Evolutionary conservation across 2,329 filamentous ascomycete genomes (phyloP).

Genomic region (Colletotrichum navitas): DNA sequence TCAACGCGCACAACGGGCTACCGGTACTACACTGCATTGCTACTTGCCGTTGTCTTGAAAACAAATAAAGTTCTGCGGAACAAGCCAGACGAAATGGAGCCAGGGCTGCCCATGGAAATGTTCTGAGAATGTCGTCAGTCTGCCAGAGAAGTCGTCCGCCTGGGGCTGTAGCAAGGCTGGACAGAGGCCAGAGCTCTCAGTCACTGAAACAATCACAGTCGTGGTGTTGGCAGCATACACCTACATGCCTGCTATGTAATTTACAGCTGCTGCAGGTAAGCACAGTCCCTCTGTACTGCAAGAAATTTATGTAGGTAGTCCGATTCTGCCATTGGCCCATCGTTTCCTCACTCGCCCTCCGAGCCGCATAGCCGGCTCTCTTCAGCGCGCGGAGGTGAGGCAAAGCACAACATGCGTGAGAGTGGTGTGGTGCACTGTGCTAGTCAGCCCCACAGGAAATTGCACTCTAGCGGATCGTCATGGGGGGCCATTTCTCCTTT

Average conservation of each 20-base stretch:
- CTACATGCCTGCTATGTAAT: not conserved
- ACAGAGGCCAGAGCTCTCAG: constrained; percentile 32
- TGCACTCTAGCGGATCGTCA: constrained; percentile 18
- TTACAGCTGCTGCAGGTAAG: constrained; percentile 6
- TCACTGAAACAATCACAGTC: constrained; percentile 37
- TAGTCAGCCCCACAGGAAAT: constrained; percentile 6
- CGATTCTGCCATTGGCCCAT: constrained; percentile 22
- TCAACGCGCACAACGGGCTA: not conserved
- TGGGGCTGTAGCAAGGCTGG: constrained; percentile 23
- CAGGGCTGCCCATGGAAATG: constrained; percentile 11
- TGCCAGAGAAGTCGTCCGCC: not conserved
- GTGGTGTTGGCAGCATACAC: constrained; percentile 20
- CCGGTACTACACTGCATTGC: not conserved
- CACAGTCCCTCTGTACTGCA: constrained; percentile 21
- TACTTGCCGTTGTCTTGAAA: not conserved
- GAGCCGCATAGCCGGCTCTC: constrained; percentile 7
- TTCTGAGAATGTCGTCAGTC: constrained; percentile 20
- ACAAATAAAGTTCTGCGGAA: not conserved
- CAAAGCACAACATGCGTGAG: not conserved
- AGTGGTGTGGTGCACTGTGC: not conserved
- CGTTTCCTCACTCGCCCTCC: not conserved
- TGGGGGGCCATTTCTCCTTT: constrained; percentile 1
- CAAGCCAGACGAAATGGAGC: not conserved
- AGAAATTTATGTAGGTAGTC: not conserved
- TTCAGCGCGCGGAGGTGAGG: not conserved